Evolutionary conservation across 2,329 filamentous ascomycete species (phyloP).

Genomic region (Colletotrichum spaethianum): DNA sequence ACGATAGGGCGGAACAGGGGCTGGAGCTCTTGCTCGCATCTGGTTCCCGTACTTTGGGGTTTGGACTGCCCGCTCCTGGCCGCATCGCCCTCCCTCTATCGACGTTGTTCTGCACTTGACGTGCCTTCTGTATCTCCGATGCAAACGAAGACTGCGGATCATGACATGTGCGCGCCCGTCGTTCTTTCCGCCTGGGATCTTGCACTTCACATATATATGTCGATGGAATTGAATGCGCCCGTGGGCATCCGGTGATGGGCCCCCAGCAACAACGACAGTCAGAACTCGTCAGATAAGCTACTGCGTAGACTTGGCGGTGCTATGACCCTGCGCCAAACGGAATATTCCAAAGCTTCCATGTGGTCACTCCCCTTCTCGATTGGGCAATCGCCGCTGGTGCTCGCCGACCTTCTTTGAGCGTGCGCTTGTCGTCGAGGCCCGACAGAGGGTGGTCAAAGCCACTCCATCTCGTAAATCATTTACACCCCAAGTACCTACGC

Average conservation of each 20-base stretch:
- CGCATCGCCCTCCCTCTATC: neutral
- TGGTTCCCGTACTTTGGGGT: slow-evolving; percentile 29
- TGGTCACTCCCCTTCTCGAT: slow-evolving; percentile 27
- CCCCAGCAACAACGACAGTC: slow-evolving; percentile 1
- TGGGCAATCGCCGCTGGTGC: slow-evolving; percentile 23
- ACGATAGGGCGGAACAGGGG: slow-evolving; percentile 39
- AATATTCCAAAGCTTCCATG: slow-evolving; percentile 42
- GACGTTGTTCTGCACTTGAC: neutral
- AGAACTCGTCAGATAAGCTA: slow-evolving; percentile 28
- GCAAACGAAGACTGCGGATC: neutral
- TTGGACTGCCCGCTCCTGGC: neutral
- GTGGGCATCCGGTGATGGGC: slow-evolving; percentile 6
- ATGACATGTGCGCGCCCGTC: neutral
- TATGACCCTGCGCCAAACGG: slow-evolving; percentile 33
- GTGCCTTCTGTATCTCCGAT: neutral
- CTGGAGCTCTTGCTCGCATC: slow-evolving; percentile 23
- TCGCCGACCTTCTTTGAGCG: slow-evolving; percentile 14
- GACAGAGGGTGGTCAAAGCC: slow-evolving; percentile 33
- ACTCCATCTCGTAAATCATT: slow-evolving; percentile 19
- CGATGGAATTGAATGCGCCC: neutral
- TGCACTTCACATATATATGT: neutral
- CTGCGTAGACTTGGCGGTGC: slow-evolving; percentile 35
- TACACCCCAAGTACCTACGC: neutral
- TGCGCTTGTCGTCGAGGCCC: slow-evolving; percentile 20
- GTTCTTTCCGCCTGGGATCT: neutral